These are phyloP conservation scores for Sequoiadendron giganteum DNA, from an alignment of 75 land plant genomes.

Conservation along the genomic window DNA sequence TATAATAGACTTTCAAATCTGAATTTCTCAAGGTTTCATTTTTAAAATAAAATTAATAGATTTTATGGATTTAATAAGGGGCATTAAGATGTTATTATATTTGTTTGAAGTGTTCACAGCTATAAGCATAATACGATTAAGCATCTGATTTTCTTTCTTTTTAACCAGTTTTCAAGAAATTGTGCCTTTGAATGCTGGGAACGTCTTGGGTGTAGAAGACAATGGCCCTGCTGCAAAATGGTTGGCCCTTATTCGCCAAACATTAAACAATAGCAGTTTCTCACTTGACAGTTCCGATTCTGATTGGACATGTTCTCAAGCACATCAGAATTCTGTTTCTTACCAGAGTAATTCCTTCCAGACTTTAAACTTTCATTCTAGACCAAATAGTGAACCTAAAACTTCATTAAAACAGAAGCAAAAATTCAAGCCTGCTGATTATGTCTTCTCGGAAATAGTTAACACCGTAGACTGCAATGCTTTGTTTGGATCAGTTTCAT, in stretches of 20 bases:
- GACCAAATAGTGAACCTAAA: not conserved
- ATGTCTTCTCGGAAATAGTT: not conserved
- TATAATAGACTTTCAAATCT: no score
- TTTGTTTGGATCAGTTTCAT: conserved; percentile 27
- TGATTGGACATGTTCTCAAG: conserved; percentile 46
- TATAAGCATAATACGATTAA: not conserved
- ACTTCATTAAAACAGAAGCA: not conserved
- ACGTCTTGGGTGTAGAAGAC: conserved; percentile 86
- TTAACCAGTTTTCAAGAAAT: conserved; percentile 84
- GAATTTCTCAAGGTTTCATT: no score
- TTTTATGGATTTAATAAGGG: not conserved
- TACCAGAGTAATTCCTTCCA: conserved; percentile 25
- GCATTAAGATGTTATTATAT: not conserved
- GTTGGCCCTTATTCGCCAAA: conserved; percentile 59
- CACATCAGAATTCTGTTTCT: not conserved
- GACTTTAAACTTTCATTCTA: conserved; percentile 15
- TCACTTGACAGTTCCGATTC: conserved; percentile 35
- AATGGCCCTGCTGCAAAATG: conserved; percentile 82
- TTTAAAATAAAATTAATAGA: not conserved
- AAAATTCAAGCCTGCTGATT: not conserved
- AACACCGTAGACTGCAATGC: not conserved
- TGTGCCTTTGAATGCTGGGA: conserved; percentile 89
- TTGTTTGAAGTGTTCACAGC: not conserved
- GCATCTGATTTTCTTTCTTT: not conserved
- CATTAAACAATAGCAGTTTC: conserved; percentile 46